Base-by-base conservation (phyloP, 1,139 yeast species). In the Geotrichum carabidarum region DNA sequence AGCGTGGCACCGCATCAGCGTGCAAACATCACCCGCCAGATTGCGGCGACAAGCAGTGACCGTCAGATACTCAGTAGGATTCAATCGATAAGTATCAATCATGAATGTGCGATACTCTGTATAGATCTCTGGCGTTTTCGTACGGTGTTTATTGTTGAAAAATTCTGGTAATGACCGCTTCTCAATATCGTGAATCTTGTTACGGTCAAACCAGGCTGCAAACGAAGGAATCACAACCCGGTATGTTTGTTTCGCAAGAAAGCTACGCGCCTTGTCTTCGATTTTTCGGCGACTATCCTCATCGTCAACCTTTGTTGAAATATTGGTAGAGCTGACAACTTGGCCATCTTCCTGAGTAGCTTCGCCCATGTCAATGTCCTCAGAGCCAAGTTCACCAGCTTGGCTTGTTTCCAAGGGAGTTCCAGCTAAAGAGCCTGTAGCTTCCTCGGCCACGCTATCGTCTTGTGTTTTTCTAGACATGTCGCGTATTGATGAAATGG, bases 41-140 rank as follows among this genome's bases (percentile, higher is more conserved):
- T 91, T 93, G 65, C 99, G 83, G 65, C 99, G 84, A 58, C 95
- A 88, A 0, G 98, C 94, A 0, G 99, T 93, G 54, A 90, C 86
- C 0, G 97, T 89, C 51, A 93, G 77, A 66, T 88, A 91, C 70
- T 93, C 99, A 64, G 85, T 84, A 12, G 99, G 99, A 68, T 93
- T 91, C 58, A 93, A 74, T 62, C 99, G 78, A 69, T 93, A 94
- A 6, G 96, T 81, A 70, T 93, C 90, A 50, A 93, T 78, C 95
- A 93, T 89, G 69, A 93, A 93, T 68, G 91, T 93, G 67, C 99
- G 81, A 69, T 90, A 91, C 68, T 86, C 87, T 56, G 82, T 79
- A 70, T 91, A 93, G 44, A 90, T 84, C 62, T 85, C 82, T 2
- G 97, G 95, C 1, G 97, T 88, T 69, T 94, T 94, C 46, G 94